Conservation (phyloP, 2,329 filamentous ascomycete genomes). For the Metarhizium rileyi region DNA sequence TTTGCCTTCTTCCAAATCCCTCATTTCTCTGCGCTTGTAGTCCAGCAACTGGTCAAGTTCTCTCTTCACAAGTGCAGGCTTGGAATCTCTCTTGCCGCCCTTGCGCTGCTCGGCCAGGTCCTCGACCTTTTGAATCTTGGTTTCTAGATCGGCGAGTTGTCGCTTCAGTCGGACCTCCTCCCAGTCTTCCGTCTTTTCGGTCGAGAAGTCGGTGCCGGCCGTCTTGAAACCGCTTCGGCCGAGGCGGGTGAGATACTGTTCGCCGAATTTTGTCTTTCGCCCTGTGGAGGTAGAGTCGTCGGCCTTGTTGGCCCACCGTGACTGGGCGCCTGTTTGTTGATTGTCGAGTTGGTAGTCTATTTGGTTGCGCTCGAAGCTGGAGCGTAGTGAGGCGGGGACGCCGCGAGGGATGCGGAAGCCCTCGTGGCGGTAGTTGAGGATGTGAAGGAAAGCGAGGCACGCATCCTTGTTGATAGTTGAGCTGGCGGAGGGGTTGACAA, state of each 20-base stretch:
- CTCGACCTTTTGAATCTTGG: constrained; percentile 78
- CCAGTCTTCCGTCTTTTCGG: constrained; percentile 86
- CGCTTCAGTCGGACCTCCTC: constrained; percentile 93
- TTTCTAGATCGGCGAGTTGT: constrained; percentile 79
- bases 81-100: constrained; percentile 60
- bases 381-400: constrained; percentile 81
- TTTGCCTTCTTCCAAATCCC: constrained; percentile 63
- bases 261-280: constrained; percentile 93
- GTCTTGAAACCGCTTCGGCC: constrained; percentile 75
- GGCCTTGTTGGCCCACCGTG: constrained; percentile 69
- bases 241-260: constrained; percentile 87
- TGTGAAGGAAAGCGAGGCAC: constrained; percentile 87
- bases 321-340: constrained; percentile 50
- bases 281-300: constrained; percentile 77
- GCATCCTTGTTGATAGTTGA: constrained; percentile 89
- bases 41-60: constrained; percentile 91
- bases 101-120: constrained; percentile 55
- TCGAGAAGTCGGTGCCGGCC: constrained; percentile 81
- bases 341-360: constrained; percentile 93
- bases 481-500: constrained; percentile 83
- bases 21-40: constrained; percentile 77
- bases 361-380: constrained; percentile 88
- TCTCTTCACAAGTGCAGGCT: constrained; percentile 84
- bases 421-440: constrained; percentile 91
- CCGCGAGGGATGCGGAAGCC: constrained; percentile 88